Conservation (phyloP, 192 early-diverging fungal species). For the Jimgerdemannia lactiflua region DNA sequence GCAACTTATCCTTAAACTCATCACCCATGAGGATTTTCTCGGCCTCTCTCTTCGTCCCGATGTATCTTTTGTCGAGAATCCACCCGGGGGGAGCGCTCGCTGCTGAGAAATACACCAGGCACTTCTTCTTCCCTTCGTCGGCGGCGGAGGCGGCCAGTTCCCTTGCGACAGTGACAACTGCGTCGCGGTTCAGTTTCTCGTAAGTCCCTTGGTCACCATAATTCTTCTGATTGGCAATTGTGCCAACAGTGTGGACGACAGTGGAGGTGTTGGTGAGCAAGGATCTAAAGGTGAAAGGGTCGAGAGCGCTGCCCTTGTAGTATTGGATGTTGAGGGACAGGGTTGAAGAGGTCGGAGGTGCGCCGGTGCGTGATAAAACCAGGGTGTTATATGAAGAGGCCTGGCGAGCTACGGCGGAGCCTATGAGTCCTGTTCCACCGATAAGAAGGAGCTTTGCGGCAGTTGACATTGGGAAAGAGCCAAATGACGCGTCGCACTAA, state of each 20-base stretch:
- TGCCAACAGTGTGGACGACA: slow-evolving; percentile 23
- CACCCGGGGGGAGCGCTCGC: slow-evolving; percentile 17
- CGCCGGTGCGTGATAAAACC: too few relatives aligned
- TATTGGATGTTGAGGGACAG: too few relatives aligned
- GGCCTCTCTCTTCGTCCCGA: slow-evolving; percentile 18
- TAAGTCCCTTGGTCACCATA: slow-evolving; percentile 9
- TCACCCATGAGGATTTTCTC: slow-evolving; percentile 10
- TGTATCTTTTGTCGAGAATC: slow-evolving; percentile 15
- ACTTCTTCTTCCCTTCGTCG: neutral
- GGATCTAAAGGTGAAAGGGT: neutral
- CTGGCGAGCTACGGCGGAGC: too few relatives aligned
- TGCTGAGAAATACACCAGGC: slow-evolving; percentile 24
- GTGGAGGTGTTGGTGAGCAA: slow-evolving; percentile 1
- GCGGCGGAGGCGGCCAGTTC: slow-evolving; percentile 8
- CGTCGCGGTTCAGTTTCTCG: slow-evolving; percentile 20
- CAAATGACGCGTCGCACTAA: too few relatives aligned
- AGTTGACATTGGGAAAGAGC: neutral
- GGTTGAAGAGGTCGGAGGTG: too few relatives aligned
- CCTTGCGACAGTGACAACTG: slow-evolving; percentile 15
- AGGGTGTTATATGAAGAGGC: too few relatives aligned
- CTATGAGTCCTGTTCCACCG: too few relatives aligned
- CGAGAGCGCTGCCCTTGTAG: neutral
- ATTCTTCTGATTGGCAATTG: slow-evolving; percentile 12
- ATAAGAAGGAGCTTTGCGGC: neutral
- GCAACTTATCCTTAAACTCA: neutral